Base-by-base conservation (phyloP, 371 early-diverging fungal genomes). In the Apophysomyces sp. region DNA sequence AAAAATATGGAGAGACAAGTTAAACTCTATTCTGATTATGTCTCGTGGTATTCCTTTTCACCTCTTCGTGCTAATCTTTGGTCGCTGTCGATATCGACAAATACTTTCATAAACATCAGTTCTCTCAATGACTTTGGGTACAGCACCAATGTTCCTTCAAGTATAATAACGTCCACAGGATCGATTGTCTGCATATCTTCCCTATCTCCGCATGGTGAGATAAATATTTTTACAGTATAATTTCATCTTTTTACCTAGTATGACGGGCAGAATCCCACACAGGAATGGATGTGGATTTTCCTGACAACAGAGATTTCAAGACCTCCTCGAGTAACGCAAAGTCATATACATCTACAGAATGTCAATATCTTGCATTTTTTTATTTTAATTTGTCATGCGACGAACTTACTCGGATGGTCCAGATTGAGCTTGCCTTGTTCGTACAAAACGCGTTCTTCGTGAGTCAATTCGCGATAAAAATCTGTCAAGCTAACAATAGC, bases 1-100 rank as follows among this genome's bases (percentile, higher is more conserved):
- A 15, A 31, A 39, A 15, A 12, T 40, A n/a, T n/a, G n/a, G n/a
- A n/a, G n/a, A n/a, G n/a, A n/a, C n/a, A n/a, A n/a, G n/a, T n/a
- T n/a, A n/a, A n/a, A 52, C 4, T 57, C 51, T 37, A 26, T 28
- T 1, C 9, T 21, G 8, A 55, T 24, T 32, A 8, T 37, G 16
- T 28, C 29, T 15, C 37, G 18, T 2, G 13, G 31, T 24, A 16
- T 13, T 24, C 24, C 16, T 52, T 32, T 37, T 30, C 65, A 79
- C 76, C 74, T 69, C 86, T 72, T 26, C 79, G 62, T 13, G 83
- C 73, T 27, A 91, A 64, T 7, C 91, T 64, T 15, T 80, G 71
- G 60, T 91, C 91, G 57, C 77, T 75, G 63, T 91, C 91, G 24
- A 88, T 83, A 62, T 91, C 90, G 27, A 88, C 78, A 65, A 80